Percentiles rank a stretch among this genome's conserved stretches.
Conservation (phyloP, 345 rosid species). For the Ceriops tagal region DNA sequence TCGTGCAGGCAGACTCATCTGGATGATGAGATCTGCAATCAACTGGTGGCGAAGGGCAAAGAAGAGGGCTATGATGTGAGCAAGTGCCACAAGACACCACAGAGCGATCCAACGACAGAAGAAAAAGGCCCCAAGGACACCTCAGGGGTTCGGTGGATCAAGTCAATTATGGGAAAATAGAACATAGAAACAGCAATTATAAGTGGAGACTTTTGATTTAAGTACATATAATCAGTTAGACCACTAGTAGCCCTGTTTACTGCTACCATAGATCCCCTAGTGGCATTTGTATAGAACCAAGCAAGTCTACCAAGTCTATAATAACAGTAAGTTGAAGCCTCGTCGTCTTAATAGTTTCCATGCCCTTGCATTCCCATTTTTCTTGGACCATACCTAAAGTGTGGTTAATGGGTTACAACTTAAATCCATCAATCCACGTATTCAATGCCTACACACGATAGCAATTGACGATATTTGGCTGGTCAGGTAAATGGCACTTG, state of each 20-base stretch:
- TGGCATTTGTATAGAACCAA: too few relatives aligned
- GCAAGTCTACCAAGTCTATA: too few relatives aligned
- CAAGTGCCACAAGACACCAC: conserved; percentile 79
- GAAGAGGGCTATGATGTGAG: conserved; percentile 63
- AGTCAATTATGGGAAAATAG: conserved; percentile 63
- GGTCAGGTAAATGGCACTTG: too few relatives aligned
- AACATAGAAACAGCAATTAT: neutral
- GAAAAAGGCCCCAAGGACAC: conserved; percentile 31
- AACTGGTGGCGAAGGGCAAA: conserved; percentile 55
- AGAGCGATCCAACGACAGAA: conserved; percentile 59
- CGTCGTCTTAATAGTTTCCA: too few relatives aligned
- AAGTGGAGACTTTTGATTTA: neutral
- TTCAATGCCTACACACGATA: too few relatives aligned
- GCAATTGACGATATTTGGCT: too few relatives aligned
- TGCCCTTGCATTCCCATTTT: too few relatives aligned
- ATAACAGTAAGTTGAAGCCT: too few relatives aligned
- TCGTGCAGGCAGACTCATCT: conserved; percentile 56
- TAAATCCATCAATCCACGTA: too few relatives aligned
- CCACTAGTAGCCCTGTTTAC: neutral
- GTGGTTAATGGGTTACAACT: too few relatives aligned
- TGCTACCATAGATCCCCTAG: neutral
- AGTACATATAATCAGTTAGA: neutral
- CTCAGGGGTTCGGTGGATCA: conserved; percentile 79
- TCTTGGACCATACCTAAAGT: too few relatives aligned
- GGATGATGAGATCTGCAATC: conserved; percentile 57